Evolutionary conservation across 2,329 filamentous ascomycete genomes (phyloP), one percentile per base, ranked within the genome.

Genomic region (Hymenoscyphus repandus): DNA sequence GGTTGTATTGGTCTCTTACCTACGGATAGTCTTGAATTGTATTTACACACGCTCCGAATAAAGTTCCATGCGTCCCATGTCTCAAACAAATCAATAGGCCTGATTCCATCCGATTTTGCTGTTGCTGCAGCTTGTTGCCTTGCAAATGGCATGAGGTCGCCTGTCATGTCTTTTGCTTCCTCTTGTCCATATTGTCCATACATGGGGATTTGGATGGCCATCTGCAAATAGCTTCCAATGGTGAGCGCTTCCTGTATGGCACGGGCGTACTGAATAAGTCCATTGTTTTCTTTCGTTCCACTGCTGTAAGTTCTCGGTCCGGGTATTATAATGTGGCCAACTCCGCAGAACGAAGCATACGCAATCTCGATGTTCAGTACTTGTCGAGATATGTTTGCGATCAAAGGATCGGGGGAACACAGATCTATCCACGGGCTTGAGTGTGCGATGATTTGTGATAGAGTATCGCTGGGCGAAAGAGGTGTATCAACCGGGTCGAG

Each of bases 41-140:
- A 97, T 71, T 85, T 86, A 78, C 90, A 96, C 51, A 90, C 75
- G 47, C 84, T 85, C 47, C 93, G 80, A 62, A 99, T 86, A 18
- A 85, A 77, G 67, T 99, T 86, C 93, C 93, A 99, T 1, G 87
- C 85, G 69, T 97, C 91, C 95, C 95, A 99, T 2, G 85, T 78
- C 47, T 84, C 84, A 68, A 89, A 93, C 0, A 87, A 68, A 62
- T 92, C 86, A 53, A 85, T 72, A 18, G 82, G 76, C 34, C 56
- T 57, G 31, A 74, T 71, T 6, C 62, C 61, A 32, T 68, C 58
- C 5, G 58, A 62, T 36, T 74, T 67, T 9, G 69, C 55, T 27
- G 67, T 54, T 27, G 67, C 54, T 45, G 68, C 60, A 67, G 47
- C 48, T 49, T 58, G n/a, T 52, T 60, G 43, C 59, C 59, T 63